Percentiles rank a stretch among this genome's conserved stretches.
Evolutionary conservation across 805 yeast genomes (phyloP).

Genomic region (Saitoella complicata): DNA sequence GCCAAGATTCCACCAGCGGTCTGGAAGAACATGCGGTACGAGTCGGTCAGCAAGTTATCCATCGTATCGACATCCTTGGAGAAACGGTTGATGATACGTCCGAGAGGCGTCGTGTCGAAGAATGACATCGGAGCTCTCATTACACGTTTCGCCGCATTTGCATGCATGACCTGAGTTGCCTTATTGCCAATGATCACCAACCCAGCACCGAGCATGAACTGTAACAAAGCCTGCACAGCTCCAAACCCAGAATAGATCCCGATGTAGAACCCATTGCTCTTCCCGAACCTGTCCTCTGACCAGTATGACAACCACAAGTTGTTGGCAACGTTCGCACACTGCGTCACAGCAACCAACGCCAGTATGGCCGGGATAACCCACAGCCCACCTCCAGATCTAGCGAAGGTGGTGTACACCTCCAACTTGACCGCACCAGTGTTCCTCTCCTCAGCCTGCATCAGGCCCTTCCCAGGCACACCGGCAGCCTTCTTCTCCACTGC

Average conservation of each 20-base stretch:
- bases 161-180: slow-evolving; percentile 45
- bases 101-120: slow-evolving; percentile 76
- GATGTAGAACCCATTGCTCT: slow-evolving; percentile 43
- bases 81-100: slow-evolving; percentile 69
- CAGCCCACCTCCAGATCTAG: slow-evolving; percentile 28
- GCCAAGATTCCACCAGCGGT: slow-evolving; percentile 43
- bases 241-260: slow-evolving; percentile 42
- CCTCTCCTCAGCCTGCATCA: slow-evolving; percentile 15
- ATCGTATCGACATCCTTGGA: slow-evolving; percentile 76
- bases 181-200: slow-evolving; percentile 27
- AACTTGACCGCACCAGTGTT: slow-evolving; percentile 4
- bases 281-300: slow-evolving; percentile 41
- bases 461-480: slow-evolving; percentile 15
- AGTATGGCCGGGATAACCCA: slow-evolving; percentile 22
- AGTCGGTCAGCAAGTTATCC: slow-evolving; percentile 66
- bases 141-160: slow-evolving; percentile 40
- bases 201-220: slow-evolving; percentile 28
- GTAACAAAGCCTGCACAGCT: slow-evolving; percentile 37
- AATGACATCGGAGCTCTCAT: slow-evolving; percentile 69
- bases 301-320: slow-evolving; percentile 77
- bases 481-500: slow-evolving; percentile 13
- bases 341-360: slow-evolving; percentile 35
- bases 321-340: slow-evolving; percentile 26
- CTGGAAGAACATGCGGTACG: slow-evolving; percentile 42
- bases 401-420: slow-evolving; percentile 1